Percentiles rank a stretch among this genome's conserved stretches.
Evolutionary conservation across 768 basidiomycete species (phyloP).

Genomic region (Bullera alba): DNA sequence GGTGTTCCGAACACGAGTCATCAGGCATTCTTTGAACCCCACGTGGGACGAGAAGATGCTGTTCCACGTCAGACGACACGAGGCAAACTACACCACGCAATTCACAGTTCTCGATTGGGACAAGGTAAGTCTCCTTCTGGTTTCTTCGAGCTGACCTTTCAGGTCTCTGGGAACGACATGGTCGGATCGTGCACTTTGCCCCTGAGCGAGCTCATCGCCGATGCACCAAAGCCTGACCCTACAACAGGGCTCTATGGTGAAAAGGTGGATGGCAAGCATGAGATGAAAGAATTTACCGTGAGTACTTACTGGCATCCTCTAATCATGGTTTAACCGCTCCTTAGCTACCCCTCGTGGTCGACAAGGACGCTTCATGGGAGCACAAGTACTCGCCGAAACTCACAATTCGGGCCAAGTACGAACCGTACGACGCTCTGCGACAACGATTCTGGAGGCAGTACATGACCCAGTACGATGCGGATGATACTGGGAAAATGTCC

Average conservation of each 20-base stretch:
- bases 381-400: slow-evolving; percentile 59
- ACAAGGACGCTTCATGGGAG: slow-evolving; percentile 65
- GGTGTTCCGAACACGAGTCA: slow-evolving; percentile 70
- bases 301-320: slow-evolving; percentile 7
- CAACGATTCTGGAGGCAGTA: slow-evolving; percentile 87
- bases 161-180: slow-evolving; percentile 61
- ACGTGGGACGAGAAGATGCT: slow-evolving; percentile 91
- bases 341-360: slow-evolving; percentile 56
- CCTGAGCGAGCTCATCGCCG: slow-evolving; percentile 61
- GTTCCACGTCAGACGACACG: slow-evolving; percentile 87
- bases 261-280: slow-evolving; percentile 53
- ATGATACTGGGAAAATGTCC: slow-evolving; percentile 67
- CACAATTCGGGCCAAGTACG: slow-evolving; percentile 71
- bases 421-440: slow-evolving; percentile 84
- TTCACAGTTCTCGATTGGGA: slow-evolving; percentile 94
- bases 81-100: slow-evolving; percentile 67
- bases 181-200: slow-evolving; percentile 73
- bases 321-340: background rate
- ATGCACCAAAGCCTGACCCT: slow-evolving; percentile 59
- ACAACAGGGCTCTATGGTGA: slow-evolving; percentile 55
- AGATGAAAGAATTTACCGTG: slow-evolving; percentile 64
- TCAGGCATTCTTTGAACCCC: slow-evolving; percentile 57
- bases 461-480: slow-evolving; percentile 80
- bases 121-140: slow-evolving; percentile 51
- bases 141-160: background rate